A percentile compares a stretch with the other conserved stretches of the same genome.
Conservation (phyloP, 176 grass and related monocot species). For the Pontederia paniculata region DNA sequence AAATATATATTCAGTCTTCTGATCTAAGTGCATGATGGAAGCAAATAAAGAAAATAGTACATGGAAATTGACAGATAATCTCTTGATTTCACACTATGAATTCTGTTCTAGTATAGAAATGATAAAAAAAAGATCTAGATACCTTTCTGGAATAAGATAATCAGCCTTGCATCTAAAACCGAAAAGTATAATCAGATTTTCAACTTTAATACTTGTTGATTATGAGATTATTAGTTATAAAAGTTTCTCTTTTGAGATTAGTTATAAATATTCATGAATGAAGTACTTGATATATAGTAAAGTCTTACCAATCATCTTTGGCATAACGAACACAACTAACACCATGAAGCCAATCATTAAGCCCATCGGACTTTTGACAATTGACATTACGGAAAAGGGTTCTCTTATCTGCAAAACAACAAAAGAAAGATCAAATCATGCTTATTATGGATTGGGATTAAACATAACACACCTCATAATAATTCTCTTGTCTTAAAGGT, state of each 20-base stretch:
- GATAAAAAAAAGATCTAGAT: no score
- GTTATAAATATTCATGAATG: background rate
- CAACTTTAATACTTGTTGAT: no score
- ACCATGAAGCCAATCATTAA: conserved; percentile 97
- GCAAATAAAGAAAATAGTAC: no score
- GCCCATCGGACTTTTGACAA: conserved; percentile 98
- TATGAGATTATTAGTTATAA: background rate
- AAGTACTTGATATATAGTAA: background rate
- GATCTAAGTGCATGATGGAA: no score
- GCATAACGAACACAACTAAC: conserved; percentile 75
- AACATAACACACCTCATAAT: conserved; percentile 55
- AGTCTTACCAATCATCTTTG: conserved; percentile 57
- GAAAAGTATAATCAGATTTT: no score
- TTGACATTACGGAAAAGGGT: conserved; percentile 82
- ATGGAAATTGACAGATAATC: no score
- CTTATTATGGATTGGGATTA: conserved; percentile 11
- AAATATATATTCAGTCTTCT: no score
- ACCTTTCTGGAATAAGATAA: no score
- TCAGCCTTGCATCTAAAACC: no score
- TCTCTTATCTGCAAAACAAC: conserved; percentile 55
- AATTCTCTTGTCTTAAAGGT: conserved; percentile 80
- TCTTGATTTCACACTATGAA: no score
- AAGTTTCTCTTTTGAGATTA: background rate
- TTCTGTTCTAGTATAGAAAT: no score
- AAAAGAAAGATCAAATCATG: conserved; percentile 13